A percentile compares a stretch with the other conserved stretches of the same genome.
Evolutionary conservation across 163 green algal species (phyloP).

Genomic region (Scenedesmus sp.): DNA sequence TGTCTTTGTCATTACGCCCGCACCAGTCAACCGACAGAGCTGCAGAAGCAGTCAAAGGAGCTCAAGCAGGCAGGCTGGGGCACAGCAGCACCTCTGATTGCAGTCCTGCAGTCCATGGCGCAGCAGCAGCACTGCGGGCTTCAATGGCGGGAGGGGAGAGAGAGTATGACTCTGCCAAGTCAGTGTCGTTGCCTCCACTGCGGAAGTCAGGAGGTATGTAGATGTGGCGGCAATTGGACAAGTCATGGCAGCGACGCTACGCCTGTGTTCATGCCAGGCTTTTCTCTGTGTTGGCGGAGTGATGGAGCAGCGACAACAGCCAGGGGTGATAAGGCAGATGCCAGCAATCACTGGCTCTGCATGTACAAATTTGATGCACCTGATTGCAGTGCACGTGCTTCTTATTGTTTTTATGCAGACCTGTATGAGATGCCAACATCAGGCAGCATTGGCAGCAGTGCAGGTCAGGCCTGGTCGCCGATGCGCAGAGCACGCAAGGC

Average conservation of each 20-base stretch:
- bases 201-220: slow-evolving; percentile 10
- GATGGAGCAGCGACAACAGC: neutral
- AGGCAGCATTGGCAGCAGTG: neutral
- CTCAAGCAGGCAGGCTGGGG: neutral
- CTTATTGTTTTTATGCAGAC: neutral
- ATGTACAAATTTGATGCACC: neutral
- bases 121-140: neutral
- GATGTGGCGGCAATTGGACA: too few species aligned
- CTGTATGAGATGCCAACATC: neutral
- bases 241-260: neutral
- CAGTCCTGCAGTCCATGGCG: neutral
- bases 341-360: neutral
- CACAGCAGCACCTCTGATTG: neutral
- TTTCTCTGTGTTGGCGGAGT: neutral
- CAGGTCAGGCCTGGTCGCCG: slow-evolving; percentile 35
- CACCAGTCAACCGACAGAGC: neutral
- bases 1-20: neutral
- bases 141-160: neutral
- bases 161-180: neutral
- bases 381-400: neutral
- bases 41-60: neutral
- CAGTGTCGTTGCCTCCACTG: slow-evolving; percentile 15
- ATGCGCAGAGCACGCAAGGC: slow-evolving; percentile 55
- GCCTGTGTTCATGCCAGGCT: neutral
- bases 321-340: neutral